A percentile compares a stretch with the other conserved stretches of the same genome.
These are phyloP conservation scores for Hebeloma cylindrosporum DNA, from an alignment of 768 basidiomycete species.

Conservation along the genomic window DNA sequence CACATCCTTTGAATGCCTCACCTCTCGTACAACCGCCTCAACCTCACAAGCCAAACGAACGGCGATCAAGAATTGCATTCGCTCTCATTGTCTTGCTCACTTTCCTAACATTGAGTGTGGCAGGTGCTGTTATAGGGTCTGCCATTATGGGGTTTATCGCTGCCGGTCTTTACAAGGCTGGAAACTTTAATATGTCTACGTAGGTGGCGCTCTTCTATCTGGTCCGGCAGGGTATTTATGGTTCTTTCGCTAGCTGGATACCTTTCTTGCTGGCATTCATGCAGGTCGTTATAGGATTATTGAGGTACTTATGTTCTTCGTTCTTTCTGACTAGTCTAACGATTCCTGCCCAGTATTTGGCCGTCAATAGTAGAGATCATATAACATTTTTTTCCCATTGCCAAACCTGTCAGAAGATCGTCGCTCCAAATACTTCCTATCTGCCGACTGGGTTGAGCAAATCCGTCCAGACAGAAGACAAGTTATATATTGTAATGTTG, in stretches of 20 bases:
- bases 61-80: slow-evolving; percentile 47
- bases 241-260: slow-evolving; percentile 37
- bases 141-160: slow-evolving; percentile 46
- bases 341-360: slow-evolving; percentile 35
- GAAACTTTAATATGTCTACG: slow-evolving; percentile 52
- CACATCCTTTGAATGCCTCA: neutral
- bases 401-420: neutral
- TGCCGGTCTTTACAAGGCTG: slow-evolving; percentile 46
- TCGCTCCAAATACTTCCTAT: neutral
- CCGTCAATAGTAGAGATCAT: slow-evolving; percentile 47
- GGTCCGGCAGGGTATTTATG: neutral
- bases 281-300: slow-evolving; percentile 40
- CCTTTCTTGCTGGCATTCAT: slow-evolving; percentile 46
- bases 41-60: slow-evolving; percentile 33
- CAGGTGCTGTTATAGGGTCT: slow-evolving; percentile 47
- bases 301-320: slow-evolving; percentile 32
- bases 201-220: slow-evolving; percentile 24
- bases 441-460: no score
- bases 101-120: slow-evolving; percentile 42
- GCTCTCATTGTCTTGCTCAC: slow-evolving; percentile 45
- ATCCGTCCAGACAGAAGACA: neutral
- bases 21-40: slow-evolving; percentile 13
- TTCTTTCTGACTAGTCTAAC: slow-evolving; percentile 1
- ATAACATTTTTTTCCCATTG: slow-evolving; percentile 12
- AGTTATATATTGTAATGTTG: no score